Evolutionary conservation across 164 flowering plant species (phyloP).

Genomic region (Dillenia turbinata): DNA sequence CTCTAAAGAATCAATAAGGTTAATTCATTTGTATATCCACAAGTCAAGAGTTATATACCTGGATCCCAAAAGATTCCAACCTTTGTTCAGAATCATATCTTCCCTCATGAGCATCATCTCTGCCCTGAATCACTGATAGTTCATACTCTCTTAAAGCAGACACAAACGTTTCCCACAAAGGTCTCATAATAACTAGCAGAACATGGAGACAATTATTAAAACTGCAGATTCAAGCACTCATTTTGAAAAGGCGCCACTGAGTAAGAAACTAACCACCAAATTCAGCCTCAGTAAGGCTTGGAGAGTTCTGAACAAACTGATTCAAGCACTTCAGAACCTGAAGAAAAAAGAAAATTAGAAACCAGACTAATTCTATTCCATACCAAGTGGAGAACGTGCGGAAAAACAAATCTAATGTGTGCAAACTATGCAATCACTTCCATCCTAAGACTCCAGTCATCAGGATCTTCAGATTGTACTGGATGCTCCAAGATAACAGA

Average conservation of each 20-base stretch:
- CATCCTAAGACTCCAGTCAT: constrained; percentile 91
- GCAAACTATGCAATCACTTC: constrained; percentile 47
- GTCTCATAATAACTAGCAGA: constrained; percentile 58
- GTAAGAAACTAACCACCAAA: constrained; percentile 41
- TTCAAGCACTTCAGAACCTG: constrained; percentile 94
- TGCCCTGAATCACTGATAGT: constrained; percentile 56
- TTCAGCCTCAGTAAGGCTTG: constrained; percentile 50
- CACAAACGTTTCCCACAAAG: constrained; percentile 88
- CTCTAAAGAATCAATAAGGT: neutral
- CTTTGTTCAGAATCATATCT: constrained; percentile 89
- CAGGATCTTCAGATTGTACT: constrained; percentile 76
- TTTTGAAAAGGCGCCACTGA: too few species aligned
- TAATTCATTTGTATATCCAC: neutral
- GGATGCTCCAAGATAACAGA: constrained; percentile 55
- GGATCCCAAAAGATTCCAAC: constrained; percentile 85
- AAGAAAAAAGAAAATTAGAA: neutral
- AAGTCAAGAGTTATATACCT: constrained; percentile 40
- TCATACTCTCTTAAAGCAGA: constrained; percentile 70
- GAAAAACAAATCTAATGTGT: too few species aligned
- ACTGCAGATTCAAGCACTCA: neutral
- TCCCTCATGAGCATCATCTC: too few species aligned
- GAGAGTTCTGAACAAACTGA: constrained; percentile 88
- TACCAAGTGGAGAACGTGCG: too few species aligned
- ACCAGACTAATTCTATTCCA: too few species aligned
- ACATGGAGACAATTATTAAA: constrained; percentile 1